Evolutionary conservation across 1,139 yeast genomes (phyloP).

Genomic region (Yamadazyma epiphylla): DNA sequence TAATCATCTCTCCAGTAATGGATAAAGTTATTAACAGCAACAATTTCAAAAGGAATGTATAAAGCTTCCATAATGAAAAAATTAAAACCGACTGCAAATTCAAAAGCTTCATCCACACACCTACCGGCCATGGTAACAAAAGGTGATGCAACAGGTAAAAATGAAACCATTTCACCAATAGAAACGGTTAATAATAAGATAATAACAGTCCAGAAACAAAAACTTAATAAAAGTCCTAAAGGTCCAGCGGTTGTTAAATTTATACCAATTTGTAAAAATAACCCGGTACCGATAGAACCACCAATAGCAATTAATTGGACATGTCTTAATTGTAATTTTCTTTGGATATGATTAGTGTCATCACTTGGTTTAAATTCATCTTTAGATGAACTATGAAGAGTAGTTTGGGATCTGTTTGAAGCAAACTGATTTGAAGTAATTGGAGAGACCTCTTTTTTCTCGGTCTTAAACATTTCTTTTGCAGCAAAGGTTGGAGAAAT

Average conservation of each 20-base stretch:
- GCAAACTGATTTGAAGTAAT: too few species aligned
- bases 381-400: too few species aligned
- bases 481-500: too few species aligned
- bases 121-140: constrained; percentile 54
- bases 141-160: constrained; percentile 67
- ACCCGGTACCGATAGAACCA: constrained; percentile 34
- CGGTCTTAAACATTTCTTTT: too few species aligned
- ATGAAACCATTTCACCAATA: constrained; percentile 82
- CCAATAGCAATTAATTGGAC: constrained; percentile 33
- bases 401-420: neutral
- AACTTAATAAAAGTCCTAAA: constrained; percentile 39
- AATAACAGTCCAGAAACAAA: constrained; percentile 45
- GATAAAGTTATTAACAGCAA: constrained; percentile 72
- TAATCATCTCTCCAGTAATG: constrained; percentile 80
- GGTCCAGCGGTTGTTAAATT: constrained; percentile 48
- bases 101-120: constrained; percentile 63
- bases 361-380: neutral
- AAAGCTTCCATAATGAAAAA: constrained; percentile 75
- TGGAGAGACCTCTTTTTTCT: too few species aligned
- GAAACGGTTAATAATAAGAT: constrained; percentile 62
- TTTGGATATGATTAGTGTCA: constrained; percentile 7
- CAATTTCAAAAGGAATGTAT: constrained; percentile 77
- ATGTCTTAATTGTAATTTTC: constrained; percentile 19
- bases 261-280: constrained; percentile 31
- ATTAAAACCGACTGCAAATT: constrained; percentile 77